Base-by-base conservation (phyloP, 768 basidiomycete genomes). In the Naganishia kalamii region DNA sequence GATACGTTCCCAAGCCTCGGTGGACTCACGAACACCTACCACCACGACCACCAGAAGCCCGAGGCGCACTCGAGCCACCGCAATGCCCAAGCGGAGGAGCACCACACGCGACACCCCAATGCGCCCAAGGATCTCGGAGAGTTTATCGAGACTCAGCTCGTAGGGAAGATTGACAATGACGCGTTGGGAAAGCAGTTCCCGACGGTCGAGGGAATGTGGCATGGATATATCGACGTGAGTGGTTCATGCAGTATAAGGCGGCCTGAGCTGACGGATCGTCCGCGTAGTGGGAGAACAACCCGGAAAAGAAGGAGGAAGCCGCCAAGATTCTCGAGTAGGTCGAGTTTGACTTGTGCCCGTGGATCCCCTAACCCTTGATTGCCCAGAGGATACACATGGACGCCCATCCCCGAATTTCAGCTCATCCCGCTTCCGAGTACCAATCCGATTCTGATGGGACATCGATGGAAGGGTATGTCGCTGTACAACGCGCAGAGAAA, bases 401-500 rank as follows among this genome's bases (percentile, higher is more conserved):
- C 61, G 25, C 43, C 51, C 5, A 51, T 66, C 48, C 65, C 68
- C 33, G 65, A 69, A 40, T 65, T 62, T n/a, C 46, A 61, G 27
- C 61, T 81, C 35, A 80, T 75, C 13, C 82, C 83, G 0, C 76
- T 84, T 7, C 83, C 83, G 0, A 73, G 80, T 30, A 82, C 82
- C 25, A 84, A 84, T 62, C 83, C 83, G 0, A 75, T 84, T 62
- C 76, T 84, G 17, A 76, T 81, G 49, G 82, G 83, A 7, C 71
- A 81, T 60, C 81, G 84, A 29, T 84, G 82, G 82, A 83, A 83
- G n/a, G n/a, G n/a, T n/a, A n/a, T n/a, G n/a, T n/a, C n/a, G n/a
- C n/a, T n/a, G n/a, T n/a, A n/a, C n/a, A n/a, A n/a, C n/a, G n/a
- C n/a, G n/a, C n/a, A n/a, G n/a, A n/a, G n/a, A n/a, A n/a, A n/a